Percentiles rank a stretch among this genome's conserved stretches.
phyloP scores from a whole-genome alignment of 768 basidiomycete species.

The Phanerochaete carnosa region DNA sequence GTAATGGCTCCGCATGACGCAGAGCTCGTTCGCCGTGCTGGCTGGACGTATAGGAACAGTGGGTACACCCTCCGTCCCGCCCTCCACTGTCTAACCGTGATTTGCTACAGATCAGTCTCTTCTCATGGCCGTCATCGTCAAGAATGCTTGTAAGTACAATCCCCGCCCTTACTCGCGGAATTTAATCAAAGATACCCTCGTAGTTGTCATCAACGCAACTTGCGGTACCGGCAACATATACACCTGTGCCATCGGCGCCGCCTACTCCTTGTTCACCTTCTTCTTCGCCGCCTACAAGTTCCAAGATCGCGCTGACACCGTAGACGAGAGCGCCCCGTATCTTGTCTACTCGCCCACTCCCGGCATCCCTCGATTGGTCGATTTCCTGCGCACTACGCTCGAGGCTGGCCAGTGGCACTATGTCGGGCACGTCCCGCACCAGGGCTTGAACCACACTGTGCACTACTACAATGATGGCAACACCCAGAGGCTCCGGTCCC shows the following conservation, averaged over 20 bases:
- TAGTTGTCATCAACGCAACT: neutral
- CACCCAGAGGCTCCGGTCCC: neutral
- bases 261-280: neutral
- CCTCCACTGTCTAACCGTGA: neutral
- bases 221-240: neutral
- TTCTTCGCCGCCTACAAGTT: neutral
- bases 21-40: neutral
- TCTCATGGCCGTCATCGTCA: neutral
- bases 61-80: too few relatives aligned
- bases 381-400: neutral
- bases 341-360: neutral
- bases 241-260: neutral
- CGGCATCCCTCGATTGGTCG: neutral
- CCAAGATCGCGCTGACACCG: neutral
- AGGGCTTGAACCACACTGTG: neutral
- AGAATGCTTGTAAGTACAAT: neutral
- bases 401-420: neutral
- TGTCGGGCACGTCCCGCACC: neutral
- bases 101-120: neutral
- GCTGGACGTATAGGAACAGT: conserved; percentile 1
- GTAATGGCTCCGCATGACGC: conserved; percentile 1
- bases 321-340: neutral
- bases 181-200: neutral
- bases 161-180: neutral
- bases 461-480: neutral